phyloP scores from a whole-genome alignment of 2,329 filamentous ascomycete species.

The Venturia asperata region DNA sequence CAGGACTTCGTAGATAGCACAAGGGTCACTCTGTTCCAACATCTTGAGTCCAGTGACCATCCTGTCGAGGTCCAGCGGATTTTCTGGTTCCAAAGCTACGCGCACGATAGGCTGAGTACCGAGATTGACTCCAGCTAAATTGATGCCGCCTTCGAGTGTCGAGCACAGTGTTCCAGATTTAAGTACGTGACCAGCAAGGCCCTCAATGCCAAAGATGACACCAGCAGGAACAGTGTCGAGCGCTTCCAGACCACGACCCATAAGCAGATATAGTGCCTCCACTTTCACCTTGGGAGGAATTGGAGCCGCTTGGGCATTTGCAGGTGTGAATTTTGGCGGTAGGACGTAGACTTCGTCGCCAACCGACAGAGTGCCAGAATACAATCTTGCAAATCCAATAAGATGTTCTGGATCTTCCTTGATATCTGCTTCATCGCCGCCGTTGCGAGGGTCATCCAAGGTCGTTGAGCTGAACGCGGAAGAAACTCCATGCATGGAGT shows the following conservation, averaged over 20 bases:
- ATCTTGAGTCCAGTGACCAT: slow-evolving; percentile 85
- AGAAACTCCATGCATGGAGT: slow-evolving; percentile 30
- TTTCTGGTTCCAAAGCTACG: slow-evolving; percentile 87
- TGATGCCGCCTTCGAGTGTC: slow-evolving; percentile 75
- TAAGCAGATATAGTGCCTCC: slow-evolving; percentile 85
- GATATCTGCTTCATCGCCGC: slow-evolving; percentile 34
- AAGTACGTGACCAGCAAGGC: slow-evolving; percentile 85
- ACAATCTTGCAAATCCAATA: slow-evolving; percentile 89
- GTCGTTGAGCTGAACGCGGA: slow-evolving; percentile 44
- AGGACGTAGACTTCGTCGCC: slow-evolving; percentile 89
- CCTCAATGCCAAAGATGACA: slow-evolving; percentile 90
- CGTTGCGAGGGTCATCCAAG: slow-evolving; percentile 15
- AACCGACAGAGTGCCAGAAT: slow-evolving; percentile 81
- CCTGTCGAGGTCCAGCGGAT: slow-evolving; percentile 84
- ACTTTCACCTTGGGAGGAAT: slow-evolving; percentile 77
- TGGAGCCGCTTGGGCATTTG: slow-evolving; percentile 62
- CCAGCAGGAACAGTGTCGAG: slow-evolving; percentile 82
- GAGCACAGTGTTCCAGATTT: slow-evolving; percentile 94
- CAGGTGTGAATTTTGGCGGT: slow-evolving; percentile 86
- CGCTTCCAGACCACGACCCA: slow-evolving; percentile 82
- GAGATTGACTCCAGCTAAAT: slow-evolving; percentile 78
- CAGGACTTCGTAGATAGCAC: slow-evolving; percentile 90
- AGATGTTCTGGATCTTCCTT: slow-evolving; percentile 74
- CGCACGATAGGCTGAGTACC: slow-evolving; percentile 86
- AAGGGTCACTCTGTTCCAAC: slow-evolving; percentile 90